Evolutionary conservation across 306 rosid genomes (phyloP).

Genomic region (Mimosa pudica): DNA sequence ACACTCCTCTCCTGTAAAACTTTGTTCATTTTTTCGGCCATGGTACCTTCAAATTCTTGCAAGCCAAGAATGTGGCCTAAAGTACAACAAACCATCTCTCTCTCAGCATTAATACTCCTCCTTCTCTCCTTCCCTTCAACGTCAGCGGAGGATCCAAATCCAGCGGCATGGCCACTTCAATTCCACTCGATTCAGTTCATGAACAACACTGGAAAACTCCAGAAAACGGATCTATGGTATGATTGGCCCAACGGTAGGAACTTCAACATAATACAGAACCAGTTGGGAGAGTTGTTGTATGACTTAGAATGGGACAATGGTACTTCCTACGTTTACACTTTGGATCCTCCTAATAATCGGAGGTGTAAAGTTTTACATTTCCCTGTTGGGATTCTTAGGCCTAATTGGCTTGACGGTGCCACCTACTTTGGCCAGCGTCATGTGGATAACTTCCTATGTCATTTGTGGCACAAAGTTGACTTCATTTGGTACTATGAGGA

Average conservation of each 20-base stretch:
- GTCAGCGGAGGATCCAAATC: slow-evolving; percentile 35
- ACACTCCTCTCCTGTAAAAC: neutral
- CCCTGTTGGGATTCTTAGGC: slow-evolving; percentile 78
- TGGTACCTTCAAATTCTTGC: neutral
- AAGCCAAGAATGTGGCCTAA: slow-evolving; percentile 24
- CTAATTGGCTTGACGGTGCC: slow-evolving; percentile 91
- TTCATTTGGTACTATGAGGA: slow-evolving; percentile 81
- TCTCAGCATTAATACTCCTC: neutral
- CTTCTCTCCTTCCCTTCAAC: neutral
- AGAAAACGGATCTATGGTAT: slow-evolving; percentile 82
- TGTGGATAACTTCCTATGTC: slow-evolving; percentile 78
- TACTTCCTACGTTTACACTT: slow-evolving; percentile 70
- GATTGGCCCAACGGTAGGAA: slow-evolving; percentile 97
- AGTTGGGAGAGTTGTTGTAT: slow-evolving; percentile 53
- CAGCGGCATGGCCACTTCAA: slow-evolving; percentile 64
- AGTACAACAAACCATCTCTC: neutral
- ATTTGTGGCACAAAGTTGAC: slow-evolving; percentile 85
- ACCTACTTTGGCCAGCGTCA: slow-evolving; percentile 64
- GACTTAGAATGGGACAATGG: slow-evolving; percentile 94
- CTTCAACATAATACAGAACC: slow-evolving; percentile 83
- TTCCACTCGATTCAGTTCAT: slow-evolving; percentile 71
- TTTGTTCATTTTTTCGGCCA: too few relatives aligned
- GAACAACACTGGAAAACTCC: slow-evolving; percentile 55
- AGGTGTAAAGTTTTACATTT: slow-evolving; percentile 46
- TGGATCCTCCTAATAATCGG: slow-evolving; percentile 44